Base-by-base conservation (phyloP, 1,139 yeast species). In the Sugiyamaella novakii region DNA sequence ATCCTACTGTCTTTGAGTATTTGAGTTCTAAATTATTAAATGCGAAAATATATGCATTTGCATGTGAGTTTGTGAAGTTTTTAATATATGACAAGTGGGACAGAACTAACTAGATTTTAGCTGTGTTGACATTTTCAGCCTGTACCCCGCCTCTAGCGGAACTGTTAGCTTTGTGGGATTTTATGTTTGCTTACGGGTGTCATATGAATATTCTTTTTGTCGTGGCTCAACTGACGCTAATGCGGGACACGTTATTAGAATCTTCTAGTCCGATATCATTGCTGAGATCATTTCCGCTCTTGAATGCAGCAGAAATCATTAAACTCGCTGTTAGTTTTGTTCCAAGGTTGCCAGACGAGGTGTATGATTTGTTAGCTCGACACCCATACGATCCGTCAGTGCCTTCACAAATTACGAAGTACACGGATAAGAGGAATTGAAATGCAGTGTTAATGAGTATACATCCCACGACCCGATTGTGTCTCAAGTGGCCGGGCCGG, bases 11-110 rank as follows among this genome's bases (percentile, higher is more conserved):
- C 30, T 82, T 78, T 62, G 76, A 76, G 34, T 79, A 73, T 58
- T 72, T 86, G 42, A 79, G 77, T 52, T 76, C 84, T 46, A 84
- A 84, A 59, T 79, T 84, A 61, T 63, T 79, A 50, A 81, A 84
- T 42, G 91, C 96, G 0, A 89, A 89, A 62, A 81, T 89, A 29
- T 89, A 88, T 65, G 96, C 96, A 0, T 83, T 89, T 59, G 95
- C 97, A 0, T 83, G 54, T 52, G 46, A 39, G 55, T 52, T 10
- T 8, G 17, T n/a, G 7, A 29, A 3, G 15, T 27, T 14, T n/a
- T 33, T 6, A 11, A 33, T 21, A 17, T 6, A 28, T 10, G 18
- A 21, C 25, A 6, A 4, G 4, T 4, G 8, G 19, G 5, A 3
- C 10, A 5, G 8, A 24, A 25, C 50, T 65, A 50, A 47, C 48